Evolutionary conservation across 2,329 filamentous ascomycete species (phyloP).

Genomic region (Colletotrichum sp.): DNA sequence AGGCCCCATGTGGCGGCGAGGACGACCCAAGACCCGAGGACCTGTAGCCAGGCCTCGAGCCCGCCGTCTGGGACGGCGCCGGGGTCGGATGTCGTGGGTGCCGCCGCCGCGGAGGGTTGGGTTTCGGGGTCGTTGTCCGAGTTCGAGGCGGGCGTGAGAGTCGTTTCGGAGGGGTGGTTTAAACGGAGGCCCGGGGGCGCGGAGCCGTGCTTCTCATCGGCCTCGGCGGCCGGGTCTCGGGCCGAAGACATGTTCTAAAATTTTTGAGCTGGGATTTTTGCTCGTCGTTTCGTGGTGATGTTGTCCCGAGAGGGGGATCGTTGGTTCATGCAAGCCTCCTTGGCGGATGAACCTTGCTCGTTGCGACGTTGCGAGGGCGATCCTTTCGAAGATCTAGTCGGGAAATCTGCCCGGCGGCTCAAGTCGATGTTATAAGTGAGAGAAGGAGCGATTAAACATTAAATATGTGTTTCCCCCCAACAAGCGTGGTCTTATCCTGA

Average conservation of each 20-base stretch:
- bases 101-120: neutral
- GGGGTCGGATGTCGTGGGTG: neutral
- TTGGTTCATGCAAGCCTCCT: neutral
- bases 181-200: neutral
- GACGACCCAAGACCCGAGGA: slow-evolving; percentile 26
- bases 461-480: neutral
- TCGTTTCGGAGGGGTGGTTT: neutral
- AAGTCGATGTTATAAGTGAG: neutral
- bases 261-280: neutral
- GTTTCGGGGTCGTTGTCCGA: neutral
- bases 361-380: neutral
- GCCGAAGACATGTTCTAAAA: neutral
- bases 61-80: slow-evolving; percentile 26
- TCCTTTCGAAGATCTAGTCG: neutral
- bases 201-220: neutral
- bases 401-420: neutral
- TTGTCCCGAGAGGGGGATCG: neutral
- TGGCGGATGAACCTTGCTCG: neutral
- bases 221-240: neutral
- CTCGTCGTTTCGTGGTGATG: neutral
- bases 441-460: neutral
- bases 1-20: slow-evolving; percentile 31
- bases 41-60: slow-evolving; percentile 30
- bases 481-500: neutral
- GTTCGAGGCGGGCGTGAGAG: neutral